Conservation (phyloP, 805 yeast genomes). For the Lachancea lanzarotensis region DNA sequence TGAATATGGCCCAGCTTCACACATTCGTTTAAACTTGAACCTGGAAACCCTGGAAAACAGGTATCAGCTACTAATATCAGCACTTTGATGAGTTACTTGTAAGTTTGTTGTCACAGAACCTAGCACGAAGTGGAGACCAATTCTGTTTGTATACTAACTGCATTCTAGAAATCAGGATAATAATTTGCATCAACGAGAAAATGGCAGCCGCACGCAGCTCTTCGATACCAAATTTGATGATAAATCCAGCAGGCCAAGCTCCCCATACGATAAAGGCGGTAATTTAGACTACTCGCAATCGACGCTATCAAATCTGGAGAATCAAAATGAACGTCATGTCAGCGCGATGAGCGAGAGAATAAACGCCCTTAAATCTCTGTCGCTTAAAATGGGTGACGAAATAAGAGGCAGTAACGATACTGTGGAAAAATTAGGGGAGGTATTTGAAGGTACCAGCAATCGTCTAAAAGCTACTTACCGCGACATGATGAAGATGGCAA, state of each 20-base stretch:
- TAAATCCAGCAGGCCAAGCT: conserved; percentile 20
- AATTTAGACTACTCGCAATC: conserved; percentile 44
- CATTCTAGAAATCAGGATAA: conserved; percentile 8
- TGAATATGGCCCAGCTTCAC: too few species aligned
- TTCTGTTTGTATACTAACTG: not conserved
- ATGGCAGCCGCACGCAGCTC: conserved; percentile 25
- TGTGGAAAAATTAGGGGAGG: conserved; percentile 37
- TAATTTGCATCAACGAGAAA: conserved; percentile 25
- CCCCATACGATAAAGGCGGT: conserved; percentile 37
- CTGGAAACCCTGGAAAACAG: too few species aligned
- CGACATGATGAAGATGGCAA: conserved; percentile 58
- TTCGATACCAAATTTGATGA: conserved; percentile 18
- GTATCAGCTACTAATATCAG: too few species aligned
- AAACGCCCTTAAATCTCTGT: conserved; percentile 46
- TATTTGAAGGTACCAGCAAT: conserved; percentile 42
- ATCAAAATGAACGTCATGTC: conserved; percentile 58
- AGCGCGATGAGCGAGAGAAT: conserved; percentile 49
- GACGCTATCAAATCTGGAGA: conserved; percentile 52
- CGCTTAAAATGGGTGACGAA: conserved; percentile 58
- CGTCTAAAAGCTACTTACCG: conserved; percentile 47
- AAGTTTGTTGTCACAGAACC: not conserved
- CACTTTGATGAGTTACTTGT: conserved; percentile 11
- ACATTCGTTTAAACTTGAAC: too few species aligned
- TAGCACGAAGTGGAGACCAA: not conserved
- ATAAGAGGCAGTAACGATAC: conserved; percentile 47